Evolutionary conservation across 2,329 filamentous ascomycete genomes (phyloP).

Genomic region (Ophiostoma quercus): DNA sequence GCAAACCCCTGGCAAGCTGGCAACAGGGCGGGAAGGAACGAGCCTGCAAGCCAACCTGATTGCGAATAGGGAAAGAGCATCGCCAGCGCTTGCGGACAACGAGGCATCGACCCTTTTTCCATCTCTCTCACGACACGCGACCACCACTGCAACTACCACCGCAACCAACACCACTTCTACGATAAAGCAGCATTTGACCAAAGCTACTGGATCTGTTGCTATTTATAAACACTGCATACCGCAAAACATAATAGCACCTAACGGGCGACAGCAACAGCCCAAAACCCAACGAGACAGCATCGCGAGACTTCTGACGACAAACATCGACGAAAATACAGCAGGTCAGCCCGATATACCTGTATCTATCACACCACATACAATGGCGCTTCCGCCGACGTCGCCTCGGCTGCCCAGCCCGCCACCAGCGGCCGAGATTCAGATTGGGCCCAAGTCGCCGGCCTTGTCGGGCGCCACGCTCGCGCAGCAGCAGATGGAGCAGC

Average conservation of each 20-base stretch:
- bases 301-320: not conserved
- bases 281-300: not conserved
- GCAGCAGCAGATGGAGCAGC: constrained; percentile 51
- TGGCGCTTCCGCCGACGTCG: constrained; percentile 60
- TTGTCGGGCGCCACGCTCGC: constrained; percentile 34
- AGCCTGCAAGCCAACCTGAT: constrained; percentile 9
- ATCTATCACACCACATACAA: constrained; percentile 17
- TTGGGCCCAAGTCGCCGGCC: constrained; percentile 46
- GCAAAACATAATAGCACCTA: constrained; percentile 1
- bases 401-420: constrained; percentile 92
- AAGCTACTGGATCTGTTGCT: not conserved
- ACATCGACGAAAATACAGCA: not conserved
- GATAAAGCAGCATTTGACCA: not conserved
- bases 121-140: no score
- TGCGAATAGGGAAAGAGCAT: constrained; percentile 2
- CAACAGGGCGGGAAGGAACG: constrained; percentile 16
- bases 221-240: not conserved
- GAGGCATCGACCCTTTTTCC: not conserved
- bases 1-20: constrained; percentile 19
- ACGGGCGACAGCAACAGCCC: not conserved
- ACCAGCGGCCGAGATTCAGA: constrained; percentile 89
- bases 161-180: not conserved
- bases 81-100: constrained; percentile 20
- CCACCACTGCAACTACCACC: not conserved
- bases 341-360: not conserved